These are phyloP conservation scores for Arachnomyces sp. DNA, from an alignment of 2,329 filamentous ascomycete genomes.

Conservation along the genomic window DNA sequence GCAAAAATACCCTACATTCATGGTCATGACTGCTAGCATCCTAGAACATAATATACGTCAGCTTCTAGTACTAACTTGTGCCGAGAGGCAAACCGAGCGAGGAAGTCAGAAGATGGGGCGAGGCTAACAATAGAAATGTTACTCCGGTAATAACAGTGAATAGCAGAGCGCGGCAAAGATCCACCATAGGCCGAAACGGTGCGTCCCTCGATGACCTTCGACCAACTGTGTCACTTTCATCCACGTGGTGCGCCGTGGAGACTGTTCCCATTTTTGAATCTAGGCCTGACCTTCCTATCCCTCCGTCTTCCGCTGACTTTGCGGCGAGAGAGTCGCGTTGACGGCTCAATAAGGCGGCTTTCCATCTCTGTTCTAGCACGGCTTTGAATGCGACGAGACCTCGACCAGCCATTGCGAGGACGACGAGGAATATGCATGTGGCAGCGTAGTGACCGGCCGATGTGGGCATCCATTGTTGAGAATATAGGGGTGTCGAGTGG, in stretches of 20 bases:
- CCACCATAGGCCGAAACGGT: constrained; percentile 76
- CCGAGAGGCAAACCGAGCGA: neutral
- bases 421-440: constrained; percentile 84
- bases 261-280: constrained; percentile 60
- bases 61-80: neutral
- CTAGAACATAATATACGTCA: constrained; percentile 39
- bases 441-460: constrained; percentile 68
- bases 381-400: constrained; percentile 63
- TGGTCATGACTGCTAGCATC: constrained; percentile 88
- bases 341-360: constrained; percentile 62
- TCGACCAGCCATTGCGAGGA: constrained; percentile 64
- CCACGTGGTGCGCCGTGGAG: constrained; percentile 65
- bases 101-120: constrained; percentile 1
- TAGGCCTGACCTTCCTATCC: constrained; percentile 47
- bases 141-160: constrained; percentile 68
- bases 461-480: constrained; percentile 64
- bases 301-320: constrained; percentile 52
- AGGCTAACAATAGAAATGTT: constrained; percentile 75
- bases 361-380: constrained; percentile 55
- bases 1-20: constrained; percentile 78
- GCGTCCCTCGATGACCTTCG: constrained; percentile 44
- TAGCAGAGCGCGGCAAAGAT: constrained; percentile 63
- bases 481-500: constrained; percentile 58
- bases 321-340: constrained; percentile 70
- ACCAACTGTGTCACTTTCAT: constrained; percentile 73